phyloP scores from a whole-genome alignment of 108 stramenopile genomes.

The Cyclotella baltica region DNA sequence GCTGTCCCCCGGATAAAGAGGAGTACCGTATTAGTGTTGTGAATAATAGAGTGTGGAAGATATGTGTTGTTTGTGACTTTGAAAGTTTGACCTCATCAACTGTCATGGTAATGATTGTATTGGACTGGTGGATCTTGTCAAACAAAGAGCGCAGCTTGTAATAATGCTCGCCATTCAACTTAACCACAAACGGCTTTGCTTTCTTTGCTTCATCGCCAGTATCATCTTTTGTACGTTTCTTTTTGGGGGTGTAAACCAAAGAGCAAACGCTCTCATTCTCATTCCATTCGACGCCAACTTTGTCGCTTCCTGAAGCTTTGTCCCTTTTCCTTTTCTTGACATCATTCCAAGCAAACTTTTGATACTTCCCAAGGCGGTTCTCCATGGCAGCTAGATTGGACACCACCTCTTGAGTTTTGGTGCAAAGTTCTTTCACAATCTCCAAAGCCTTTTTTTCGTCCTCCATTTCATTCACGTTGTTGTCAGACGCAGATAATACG shows the following conservation, averaged over 20 bases:
- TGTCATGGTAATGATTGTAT: neutral
- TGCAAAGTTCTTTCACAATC: constrained; percentile 35
- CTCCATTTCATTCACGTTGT: constrained; percentile 1
- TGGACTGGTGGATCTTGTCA: constrained; percentile 37
- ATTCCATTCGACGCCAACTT: constrained; percentile 61
- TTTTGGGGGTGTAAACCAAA: constrained; percentile 56
- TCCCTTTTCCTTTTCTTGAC: constrained; percentile 16
- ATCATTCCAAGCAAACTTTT: constrained; percentile 27
- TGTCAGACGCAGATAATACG: constrained; percentile 10
- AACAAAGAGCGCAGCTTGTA: constrained; percentile 65
- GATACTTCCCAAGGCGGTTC: constrained; percentile 38
- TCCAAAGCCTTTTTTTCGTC: constrained; percentile 18
- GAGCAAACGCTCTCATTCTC: constrained; percentile 35
- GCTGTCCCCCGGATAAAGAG: neutral
- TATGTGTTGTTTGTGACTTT: constrained; percentile 35
- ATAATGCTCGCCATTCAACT: constrained; percentile 66
- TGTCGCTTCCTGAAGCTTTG: constrained; percentile 40
- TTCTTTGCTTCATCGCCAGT: constrained; percentile 15
- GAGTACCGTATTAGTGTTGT: neutral
- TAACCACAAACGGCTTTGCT: constrained; percentile 69
- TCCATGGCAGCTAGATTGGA: constrained; percentile 27
- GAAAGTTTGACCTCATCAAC: neutral
- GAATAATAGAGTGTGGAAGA: constrained; percentile 23
- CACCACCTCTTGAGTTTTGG: constrained; percentile 25
- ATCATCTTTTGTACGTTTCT: constrained; percentile 12